These are phyloP conservation scores for Talaromyces sp. DNA, from an alignment of 2,329 filamentous ascomycete species.

Conservation along the genomic window DNA sequence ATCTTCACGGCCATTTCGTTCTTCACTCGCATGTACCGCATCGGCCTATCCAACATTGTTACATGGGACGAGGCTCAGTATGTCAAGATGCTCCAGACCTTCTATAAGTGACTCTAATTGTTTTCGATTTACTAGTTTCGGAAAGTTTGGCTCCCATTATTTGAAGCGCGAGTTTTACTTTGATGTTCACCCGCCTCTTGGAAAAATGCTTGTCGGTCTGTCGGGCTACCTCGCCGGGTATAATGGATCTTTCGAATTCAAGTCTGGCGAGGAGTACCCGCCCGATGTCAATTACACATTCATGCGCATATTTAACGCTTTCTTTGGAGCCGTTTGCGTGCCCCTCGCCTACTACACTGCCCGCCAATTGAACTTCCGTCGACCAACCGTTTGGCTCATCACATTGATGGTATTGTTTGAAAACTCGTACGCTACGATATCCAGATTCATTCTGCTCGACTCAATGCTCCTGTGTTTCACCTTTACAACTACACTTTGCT, in stretches of 20 bases:
- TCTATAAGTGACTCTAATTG: not conserved
- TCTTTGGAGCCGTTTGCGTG: slow-evolving; percentile 87
- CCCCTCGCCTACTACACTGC: slow-evolving; percentile 95
- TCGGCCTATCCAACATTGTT: slow-evolving; percentile 64
- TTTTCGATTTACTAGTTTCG: slow-evolving; percentile 29
- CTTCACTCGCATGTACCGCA: slow-evolving; percentile 64
- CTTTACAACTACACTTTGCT: slow-evolving; percentile 95
- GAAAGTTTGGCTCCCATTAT: slow-evolving; percentile 97
- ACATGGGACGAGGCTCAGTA: slow-evolving; percentile 75
- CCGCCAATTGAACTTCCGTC: slow-evolving; percentile 78
- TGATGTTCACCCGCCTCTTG: slow-evolving; percentile 89
- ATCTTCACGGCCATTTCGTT: slow-evolving; percentile 59
- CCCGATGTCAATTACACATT: slow-evolving; percentile 93
- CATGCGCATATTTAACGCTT: slow-evolving; percentile 96
- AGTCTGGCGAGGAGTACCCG: slow-evolving; percentile 94
- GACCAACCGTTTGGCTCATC: slow-evolving; percentile 87
- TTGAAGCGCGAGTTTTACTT: slow-evolving; percentile 99
- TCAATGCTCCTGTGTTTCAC: slow-evolving; percentile 99
- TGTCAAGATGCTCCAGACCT: slow-evolving; percentile 21
- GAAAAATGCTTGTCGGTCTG: slow-evolving; percentile 96
- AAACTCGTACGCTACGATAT: slow-evolving; percentile 99
- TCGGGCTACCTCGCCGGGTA: slow-evolving; percentile 96
- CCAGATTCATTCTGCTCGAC: slow-evolving; percentile 94
- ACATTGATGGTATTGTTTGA: slow-evolving; percentile 97
- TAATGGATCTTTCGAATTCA: slow-evolving; percentile 99